Evolutionary conservation across 352 stramenopile species (phyloP), one percentile per base, ranked within the genome.

Genomic region (Globisporangium recalcitrans): DNA sequence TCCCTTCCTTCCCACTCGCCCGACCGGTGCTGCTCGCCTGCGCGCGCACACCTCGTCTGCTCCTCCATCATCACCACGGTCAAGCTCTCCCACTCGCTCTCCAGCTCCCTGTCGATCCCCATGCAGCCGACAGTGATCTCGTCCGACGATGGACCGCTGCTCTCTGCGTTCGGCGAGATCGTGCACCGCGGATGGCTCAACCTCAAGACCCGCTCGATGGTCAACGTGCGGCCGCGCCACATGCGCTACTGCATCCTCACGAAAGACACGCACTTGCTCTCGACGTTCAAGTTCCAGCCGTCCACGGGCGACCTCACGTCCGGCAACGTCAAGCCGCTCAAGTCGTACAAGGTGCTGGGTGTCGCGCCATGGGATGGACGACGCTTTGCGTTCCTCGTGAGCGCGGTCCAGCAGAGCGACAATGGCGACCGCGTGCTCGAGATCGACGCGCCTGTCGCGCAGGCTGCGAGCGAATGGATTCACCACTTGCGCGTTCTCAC

Each of bases 281-380:
- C 77, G 59, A 94, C 85, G 40, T 94, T 92, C 74, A 92, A 92
- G 71, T 92, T 94, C 67, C 85, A 94, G 72, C 85, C 85, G 40
- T 91, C 81, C 42, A 73, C 77, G 14, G 77, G 75, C 49, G 82
- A 94, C 54, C 64, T 92, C 9, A 70, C 77, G 60, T 78, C 74
- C 1, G 70, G 71, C n/a, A 62, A 73, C 13, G 75, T 87, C 44
- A 80, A 85, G 61, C 80, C 82, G n/a, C 60, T 92, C 32, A 77
- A 77, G 3, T 74, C 65, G 31, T 92, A 90, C 61, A 87, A 86
- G 34, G 80, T 89, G 32, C 67, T 89, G 14, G 81, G 81, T 3
- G 82, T 92, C 52, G 77, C 80, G 22, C 79, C 79, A 4, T 92
- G 80, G 80, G 80, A 88, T 57, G 79, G 79, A 38, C 77, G 82